A percentile compares a stretch with the other conserved stretches of the same genome.
Conservation (phyloP, 1,284 basidiomycete genomes). For the Naganishia sp. region DNA sequence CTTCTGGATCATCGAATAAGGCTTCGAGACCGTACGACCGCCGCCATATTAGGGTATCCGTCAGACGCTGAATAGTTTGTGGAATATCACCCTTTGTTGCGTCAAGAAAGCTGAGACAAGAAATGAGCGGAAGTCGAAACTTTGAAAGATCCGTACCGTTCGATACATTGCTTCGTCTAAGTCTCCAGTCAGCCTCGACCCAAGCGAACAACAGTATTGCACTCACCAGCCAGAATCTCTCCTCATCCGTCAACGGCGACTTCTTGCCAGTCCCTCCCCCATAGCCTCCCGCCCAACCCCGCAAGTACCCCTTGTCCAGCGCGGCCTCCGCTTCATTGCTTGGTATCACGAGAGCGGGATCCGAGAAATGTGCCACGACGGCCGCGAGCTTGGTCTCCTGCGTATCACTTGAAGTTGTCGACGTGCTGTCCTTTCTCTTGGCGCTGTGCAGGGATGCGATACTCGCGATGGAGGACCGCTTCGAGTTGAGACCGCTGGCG, state of each 20-base stretch:
- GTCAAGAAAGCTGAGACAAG: conserved; percentile 14
- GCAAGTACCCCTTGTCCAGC: conserved; percentile 26
- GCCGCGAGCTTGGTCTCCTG: background rate
- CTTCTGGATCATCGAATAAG: conserved; percentile 19
- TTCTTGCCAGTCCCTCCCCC: conserved; percentile 23
- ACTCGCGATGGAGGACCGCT: conserved; percentile 22
- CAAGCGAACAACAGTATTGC: background rate
- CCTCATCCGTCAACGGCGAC: conserved; percentile 13
- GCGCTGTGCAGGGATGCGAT: conserved; percentile 9
- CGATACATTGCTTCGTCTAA: conserved; percentile 20
- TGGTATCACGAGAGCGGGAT: conserved; percentile 21
- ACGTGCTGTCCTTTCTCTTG: conserved; percentile 5
- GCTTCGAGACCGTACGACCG: conserved; percentile 23
- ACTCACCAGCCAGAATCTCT: conserved; percentile 29
- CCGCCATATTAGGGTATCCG: conserved; percentile 29
- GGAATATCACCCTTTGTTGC: conserved; percentile 26
- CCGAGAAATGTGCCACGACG: conserved; percentile 29
- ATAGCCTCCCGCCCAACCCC: conserved; percentile 27
- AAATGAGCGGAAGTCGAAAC: background rate
- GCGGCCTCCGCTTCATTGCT: conserved; percentile 23
- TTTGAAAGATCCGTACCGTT: background rate
- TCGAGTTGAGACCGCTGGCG: conserved; percentile 13
- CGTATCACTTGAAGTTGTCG: conserved; percentile 4
- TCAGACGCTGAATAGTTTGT: conserved; percentile 23
- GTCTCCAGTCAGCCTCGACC: background rate